These are phyloP conservation scores for Aspergillus fumigatus DNA, from an alignment of 2,329 filamentous ascomycete species.

Conservation along the genomic window DNA sequence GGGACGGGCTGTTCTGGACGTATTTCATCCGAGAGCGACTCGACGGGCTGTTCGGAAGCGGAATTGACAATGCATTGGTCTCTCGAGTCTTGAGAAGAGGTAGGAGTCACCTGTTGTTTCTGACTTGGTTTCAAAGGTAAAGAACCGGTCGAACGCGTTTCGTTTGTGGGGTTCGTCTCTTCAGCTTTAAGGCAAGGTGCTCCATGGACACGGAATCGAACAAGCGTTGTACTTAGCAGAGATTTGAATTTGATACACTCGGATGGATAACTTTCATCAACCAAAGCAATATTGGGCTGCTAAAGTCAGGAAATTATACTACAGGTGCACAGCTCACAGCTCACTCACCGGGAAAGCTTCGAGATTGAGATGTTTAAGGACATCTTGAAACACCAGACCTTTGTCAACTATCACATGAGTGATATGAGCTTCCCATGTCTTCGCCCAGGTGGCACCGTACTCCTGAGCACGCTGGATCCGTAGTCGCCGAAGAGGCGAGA, in stretches of 20 bases:
- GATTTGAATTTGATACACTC: slow-evolving; percentile 61
- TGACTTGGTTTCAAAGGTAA: slow-evolving; percentile 27
- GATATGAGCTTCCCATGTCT: slow-evolving; percentile 51
- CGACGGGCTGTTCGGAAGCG: neutral
- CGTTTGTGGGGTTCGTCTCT: slow-evolving; percentile 8
- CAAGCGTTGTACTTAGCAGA: slow-evolving; percentile 56
- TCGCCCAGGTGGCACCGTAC: slow-evolving; percentile 69
- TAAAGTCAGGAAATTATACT: slow-evolving; percentile 11
- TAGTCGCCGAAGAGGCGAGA: slow-evolving; percentile 60
- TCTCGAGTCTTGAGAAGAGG: slow-evolving; percentile 11
- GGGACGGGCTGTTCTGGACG: slow-evolving; percentile 1
- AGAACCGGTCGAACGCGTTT: slow-evolving; percentile 10
- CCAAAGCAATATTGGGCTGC: slow-evolving; percentile 44
- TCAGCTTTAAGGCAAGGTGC: slow-evolving; percentile 10
- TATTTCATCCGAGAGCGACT: neutral
- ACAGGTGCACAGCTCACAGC: neutral
- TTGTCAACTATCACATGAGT: slow-evolving; percentile 81
- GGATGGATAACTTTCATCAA: slow-evolving; percentile 64
- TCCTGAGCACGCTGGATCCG: slow-evolving; percentile 72
- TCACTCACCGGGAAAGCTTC: slow-evolving; percentile 46
- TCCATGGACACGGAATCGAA: slow-evolving; percentile 43
- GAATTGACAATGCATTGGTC: neutral
- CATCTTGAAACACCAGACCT: slow-evolving; percentile 57
- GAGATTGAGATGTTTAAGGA: slow-evolving; percentile 54
- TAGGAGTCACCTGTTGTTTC: slow-evolving; percentile 12